phyloP scores from a whole-genome alignment of 140 eudicot genomes.

The Senecio squalidus region DNA sequence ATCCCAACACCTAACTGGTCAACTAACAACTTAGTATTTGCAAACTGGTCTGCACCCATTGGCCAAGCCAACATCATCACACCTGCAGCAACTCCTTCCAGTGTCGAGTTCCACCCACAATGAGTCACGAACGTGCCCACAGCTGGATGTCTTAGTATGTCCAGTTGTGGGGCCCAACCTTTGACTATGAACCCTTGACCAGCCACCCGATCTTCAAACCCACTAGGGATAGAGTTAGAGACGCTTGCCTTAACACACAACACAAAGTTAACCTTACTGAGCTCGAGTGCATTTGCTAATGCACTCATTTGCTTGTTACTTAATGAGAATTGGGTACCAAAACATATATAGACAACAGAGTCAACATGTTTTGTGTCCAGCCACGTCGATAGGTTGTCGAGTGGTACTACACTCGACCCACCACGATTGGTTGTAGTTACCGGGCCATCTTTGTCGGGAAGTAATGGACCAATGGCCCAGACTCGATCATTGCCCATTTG shows the following conservation, averaged over 20 bases:
- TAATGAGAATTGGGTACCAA: background rate
- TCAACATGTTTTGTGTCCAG: background rate
- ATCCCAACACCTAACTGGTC: conserved; percentile 3
- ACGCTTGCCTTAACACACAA: background rate
- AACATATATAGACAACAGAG: conserved; percentile 1
- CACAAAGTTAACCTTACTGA: background rate
- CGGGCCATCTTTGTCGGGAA: background rate
- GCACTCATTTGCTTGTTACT: background rate
- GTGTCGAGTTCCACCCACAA: conserved; percentile 8
- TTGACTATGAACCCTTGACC: background rate
- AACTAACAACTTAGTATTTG: background rate
- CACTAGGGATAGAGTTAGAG: background rate
- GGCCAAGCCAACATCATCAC: conserved; percentile 11
- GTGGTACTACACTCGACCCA: background rate
- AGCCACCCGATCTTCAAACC: background rate
- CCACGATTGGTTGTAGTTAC: background rate
- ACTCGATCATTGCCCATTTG: conserved; percentile 1
- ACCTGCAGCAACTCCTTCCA: conserved; percentile 10
- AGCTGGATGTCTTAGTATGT: conserved; percentile 4
- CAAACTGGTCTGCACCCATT: conserved; percentile 7
- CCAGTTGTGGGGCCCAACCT: conserved; percentile 7
- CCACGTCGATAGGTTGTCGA: background rate
- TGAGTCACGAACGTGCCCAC: conserved; percentile 7
- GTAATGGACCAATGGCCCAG: conserved; percentile 1
- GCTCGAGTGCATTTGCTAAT: conserved; percentile 3